Evolutionary conservation across 2,329 filamentous ascomycete species (phyloP), one percentile per base, ranked within the genome.

Genomic region (Sphaerostilbella broomeana): DNA sequence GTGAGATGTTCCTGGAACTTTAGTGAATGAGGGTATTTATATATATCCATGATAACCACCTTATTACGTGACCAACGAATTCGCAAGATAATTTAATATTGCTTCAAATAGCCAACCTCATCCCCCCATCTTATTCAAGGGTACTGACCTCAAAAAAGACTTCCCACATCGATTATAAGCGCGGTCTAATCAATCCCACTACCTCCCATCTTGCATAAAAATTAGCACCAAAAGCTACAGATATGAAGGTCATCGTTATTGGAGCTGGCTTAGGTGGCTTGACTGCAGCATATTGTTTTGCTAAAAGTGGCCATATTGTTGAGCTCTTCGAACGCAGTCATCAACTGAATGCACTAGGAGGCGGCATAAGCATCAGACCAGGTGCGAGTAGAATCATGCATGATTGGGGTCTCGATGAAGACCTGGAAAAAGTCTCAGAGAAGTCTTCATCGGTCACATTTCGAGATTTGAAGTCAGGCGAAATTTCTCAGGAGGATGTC

Each of bases 151-250:
- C n/a, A n/a, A n/a, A n/a, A n/a, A n/a, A n/a, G n/a, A n/a, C n/a
- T n/a, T n/a, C n/a, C n/a, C n/a, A n/a, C n/a, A n/a, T n/a, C n/a
- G n/a, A n/a, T n/a, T n/a, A n/a, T n/a, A n/a, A n/a, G n/a, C n/a
- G n/a, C n/a, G n/a, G n/a, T n/a, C n/a, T n/a, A n/a, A n/a, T n/a
- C n/a, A n/a, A n/a, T n/a, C n/a, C n/a, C n/a, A n/a, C 54, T 61
- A 16, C 68, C 67, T 11, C 68, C 64, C 57, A 66, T 67, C 55
- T 61, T 58, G 41, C n/a, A n/a, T n/a, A 25, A 12, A 25, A 25
- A 25, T 8, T 7, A 25, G 12, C 7, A 25, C 7, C 7, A 25
- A 25, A 25, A 25, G 12, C 7, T 8, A 25, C 7, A 12, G 22
- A 5, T 20, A 51, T 52, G 50, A 41, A 45, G 20, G 33, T 50